Evolutionary conservation across 108 stramenopile genomes (phyloP).

Genomic region (Schizochytrium sp.): DNA sequence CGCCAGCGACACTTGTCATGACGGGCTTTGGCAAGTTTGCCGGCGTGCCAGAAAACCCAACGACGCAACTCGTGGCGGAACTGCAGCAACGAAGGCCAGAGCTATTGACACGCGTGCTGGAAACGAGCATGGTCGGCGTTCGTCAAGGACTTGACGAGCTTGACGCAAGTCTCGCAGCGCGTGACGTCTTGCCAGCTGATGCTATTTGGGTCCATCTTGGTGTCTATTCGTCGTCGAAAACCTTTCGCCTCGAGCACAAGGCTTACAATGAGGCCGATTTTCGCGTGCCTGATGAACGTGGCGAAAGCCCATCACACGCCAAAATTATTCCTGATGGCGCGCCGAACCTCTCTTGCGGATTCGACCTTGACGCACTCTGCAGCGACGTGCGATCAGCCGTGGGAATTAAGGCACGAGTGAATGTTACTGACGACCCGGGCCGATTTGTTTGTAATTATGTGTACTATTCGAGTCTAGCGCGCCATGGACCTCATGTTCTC

Average conservation of each 20-base stretch:
- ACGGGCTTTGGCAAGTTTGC: background rate
- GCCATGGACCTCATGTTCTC: background rate
- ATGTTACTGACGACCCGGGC: background rate
- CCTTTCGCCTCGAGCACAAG: background rate
- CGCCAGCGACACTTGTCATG: background rate
- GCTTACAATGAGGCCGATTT: background rate
- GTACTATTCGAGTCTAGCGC: background rate
- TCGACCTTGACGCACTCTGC: background rate
- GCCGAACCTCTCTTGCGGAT: background rate
- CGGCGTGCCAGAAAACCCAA: constrained; percentile 10
- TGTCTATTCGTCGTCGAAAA: background rate
- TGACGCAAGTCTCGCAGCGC: background rate
- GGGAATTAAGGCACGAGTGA: background rate
- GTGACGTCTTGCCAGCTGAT: background rate
- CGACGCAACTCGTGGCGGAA: background rate
- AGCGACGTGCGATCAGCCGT: background rate
- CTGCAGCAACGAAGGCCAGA: background rate
- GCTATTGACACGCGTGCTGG: background rate
- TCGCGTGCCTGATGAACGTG: background rate
- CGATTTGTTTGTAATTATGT: background rate
- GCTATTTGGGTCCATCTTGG: background rate
- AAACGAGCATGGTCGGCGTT: background rate
- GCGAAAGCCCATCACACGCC: background rate
- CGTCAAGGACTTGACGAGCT: background rate
- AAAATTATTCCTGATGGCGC: background rate